phyloP scores from a whole-genome alignment of 805 yeast genomes.

The Saccharomyces jurei region DNA sequence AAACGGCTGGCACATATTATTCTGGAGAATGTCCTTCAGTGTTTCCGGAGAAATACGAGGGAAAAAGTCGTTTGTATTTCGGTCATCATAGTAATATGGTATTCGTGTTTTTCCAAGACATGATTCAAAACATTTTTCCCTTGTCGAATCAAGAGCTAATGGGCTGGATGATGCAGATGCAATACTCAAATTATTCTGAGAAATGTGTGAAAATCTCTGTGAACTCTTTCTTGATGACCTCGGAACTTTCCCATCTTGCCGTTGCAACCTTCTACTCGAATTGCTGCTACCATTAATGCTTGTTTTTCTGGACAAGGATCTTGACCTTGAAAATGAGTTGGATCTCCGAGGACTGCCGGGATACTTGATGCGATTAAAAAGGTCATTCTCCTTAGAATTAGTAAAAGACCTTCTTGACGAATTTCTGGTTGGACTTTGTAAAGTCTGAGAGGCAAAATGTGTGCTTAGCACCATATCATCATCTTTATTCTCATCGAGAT shows the following conservation, averaged over 20 bases:
- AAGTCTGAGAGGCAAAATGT: constrained; percentile 10
- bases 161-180: neutral
- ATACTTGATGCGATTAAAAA: neutral
- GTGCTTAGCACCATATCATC: constrained; percentile 3
- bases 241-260: neutral
- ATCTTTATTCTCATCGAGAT: neutral
- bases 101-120: constrained; percentile 40
- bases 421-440: neutral
- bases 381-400: neutral
- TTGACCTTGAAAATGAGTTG: neutral
- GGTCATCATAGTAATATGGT: constrained; percentile 41
- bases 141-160: neutral
- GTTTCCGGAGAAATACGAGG: constrained; percentile 39
- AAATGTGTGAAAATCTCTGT: neutral
- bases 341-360: neutral
- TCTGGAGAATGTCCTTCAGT: constrained; percentile 32
- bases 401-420: neutral
- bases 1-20: constrained; percentile 33
- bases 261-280: neutral
- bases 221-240: neutral
- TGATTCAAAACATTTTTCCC: constrained; percentile 27
- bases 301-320: neutral
- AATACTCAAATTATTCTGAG: neutral
- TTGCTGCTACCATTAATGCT: neutral
- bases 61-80: constrained; percentile 39